Base-by-base conservation (phyloP, 768 basidiomycete species). In the Podaxis sp. region DNA sequence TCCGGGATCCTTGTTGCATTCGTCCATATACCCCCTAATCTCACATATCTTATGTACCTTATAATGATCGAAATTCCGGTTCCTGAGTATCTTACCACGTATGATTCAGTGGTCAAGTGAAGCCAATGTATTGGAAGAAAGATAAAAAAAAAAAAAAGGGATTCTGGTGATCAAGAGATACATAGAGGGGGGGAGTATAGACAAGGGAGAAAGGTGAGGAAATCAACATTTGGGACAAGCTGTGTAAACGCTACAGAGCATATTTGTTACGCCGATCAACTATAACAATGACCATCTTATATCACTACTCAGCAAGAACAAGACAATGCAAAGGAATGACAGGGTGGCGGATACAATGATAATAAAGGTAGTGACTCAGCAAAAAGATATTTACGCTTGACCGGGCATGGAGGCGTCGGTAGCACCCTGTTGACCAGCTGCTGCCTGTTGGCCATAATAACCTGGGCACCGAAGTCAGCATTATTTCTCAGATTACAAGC, bases 391-490 rank as follows among this genome's bases (percentile, higher is more conserved):
- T 77, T 73, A 80, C 66, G 75, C 75, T 68, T 81, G 78, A 40
- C 80, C 80, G 73, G 80, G 80, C 82, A 83, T 82, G 68, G 82
- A 80, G 57, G 78, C 66, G 66, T 89, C 89, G 61, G 81, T 81
- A 60, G 80, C 75, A 66, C 83, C 80, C 60, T 86, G 87, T 71
- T 87, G 87, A 50, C 74, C 77, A 65, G 82, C 68, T 33, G 73
- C 81, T 63, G 83, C 80, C 75, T 90, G 89, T 74, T 93, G 92
- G 56, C 86, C 84, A 68, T 94, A 94, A 71, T 94, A 94, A 66
- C 91, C 92, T 93, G 58, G 1, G 44, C 28, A 65, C 64, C 20
- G 69, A 55, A 55, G 70, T 64, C 56, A 64, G 55, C 57, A 60
- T 44, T 60, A 30, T 10, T 17, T 55, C 20, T 36, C 10, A 49